phyloP scores from a whole-genome alignment of 116 monocot species.

The Zostera marina region DNA sequence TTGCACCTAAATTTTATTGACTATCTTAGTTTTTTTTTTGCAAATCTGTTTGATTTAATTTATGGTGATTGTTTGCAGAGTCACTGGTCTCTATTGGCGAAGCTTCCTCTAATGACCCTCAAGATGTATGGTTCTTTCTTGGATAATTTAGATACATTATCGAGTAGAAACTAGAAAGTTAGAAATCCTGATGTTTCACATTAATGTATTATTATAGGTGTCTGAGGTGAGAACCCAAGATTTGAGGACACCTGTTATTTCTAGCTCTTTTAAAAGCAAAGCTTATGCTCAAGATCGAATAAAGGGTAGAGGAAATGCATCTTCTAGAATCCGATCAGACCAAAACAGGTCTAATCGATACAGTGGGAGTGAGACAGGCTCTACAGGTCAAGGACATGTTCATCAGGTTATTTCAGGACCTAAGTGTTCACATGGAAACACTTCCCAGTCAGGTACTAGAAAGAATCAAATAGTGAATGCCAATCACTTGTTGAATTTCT shows the following conservation, averaged over 20 bases:
- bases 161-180: neutral
- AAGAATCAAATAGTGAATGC: slow-evolving; percentile 59
- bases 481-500: slow-evolving; percentile 85
- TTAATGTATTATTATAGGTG: slow-evolving; percentile 5
- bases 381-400: slow-evolving; percentile 3
- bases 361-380: slow-evolving; percentile 7
- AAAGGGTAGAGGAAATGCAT: slow-evolving; percentile 13
- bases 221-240: slow-evolving; percentile 14
- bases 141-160: neutral
- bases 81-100: neutral
- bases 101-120: neutral
- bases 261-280: slow-evolving; percentile 10
- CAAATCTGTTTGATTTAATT: neutral
- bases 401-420: slow-evolving; percentile 13
- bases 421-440: slow-evolving; percentile 16
- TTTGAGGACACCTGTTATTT: slow-evolving; percentile 8
- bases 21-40: neutral
- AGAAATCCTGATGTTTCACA: neutral
- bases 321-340: slow-evolving; percentile 20
- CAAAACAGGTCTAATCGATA: slow-evolving; percentile 9
- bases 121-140: neutral
- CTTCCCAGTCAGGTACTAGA: slow-evolving; percentile 31
- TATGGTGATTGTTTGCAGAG: neutral
- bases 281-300: slow-evolving; percentile 9
- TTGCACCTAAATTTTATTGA: neutral